These are phyloP conservation scores for Stagonosporopsis chrysanthemi DNA, from an alignment of 2,329 filamentous ascomycete genomes.

Conservation along the genomic window DNA sequence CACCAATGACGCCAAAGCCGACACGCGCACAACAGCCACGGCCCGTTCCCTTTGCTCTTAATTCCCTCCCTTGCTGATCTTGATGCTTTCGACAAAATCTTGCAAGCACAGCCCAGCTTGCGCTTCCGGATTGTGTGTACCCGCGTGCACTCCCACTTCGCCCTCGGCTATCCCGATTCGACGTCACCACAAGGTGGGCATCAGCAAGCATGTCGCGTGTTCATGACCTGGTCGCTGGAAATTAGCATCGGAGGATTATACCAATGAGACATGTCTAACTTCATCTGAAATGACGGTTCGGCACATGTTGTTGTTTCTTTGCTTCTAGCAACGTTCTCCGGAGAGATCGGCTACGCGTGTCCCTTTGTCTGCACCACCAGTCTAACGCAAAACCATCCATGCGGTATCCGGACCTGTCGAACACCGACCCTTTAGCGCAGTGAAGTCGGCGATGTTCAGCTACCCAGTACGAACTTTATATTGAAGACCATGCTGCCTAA, in stretches of 20 bases:
- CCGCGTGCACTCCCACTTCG: not conserved
- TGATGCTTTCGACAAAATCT: not conserved
- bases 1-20: slow-evolving; percentile 7
- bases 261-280: slow-evolving; percentile 6
- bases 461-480: not conserved
- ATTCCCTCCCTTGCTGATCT: not conserved
- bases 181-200: slow-evolving; percentile 9
- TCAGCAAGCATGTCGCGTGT: not conserved
- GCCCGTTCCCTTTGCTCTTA: not conserved
- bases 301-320: slow-evolving; percentile 4
- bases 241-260: not conserved
- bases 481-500: not conserved
- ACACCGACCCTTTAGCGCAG: slow-evolving; percentile 12
- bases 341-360: not conserved
- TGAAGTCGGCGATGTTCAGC: slow-evolving; percentile 12
- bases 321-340: slow-evolving; percentile 6
- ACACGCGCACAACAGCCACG: slow-evolving; percentile 2
- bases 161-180: slow-evolving; percentile 6
- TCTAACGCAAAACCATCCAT: not conserved
- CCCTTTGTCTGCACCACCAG: slow-evolving; percentile 11
- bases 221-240: slow-evolving; percentile 9
- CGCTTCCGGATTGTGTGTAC: not conserved
- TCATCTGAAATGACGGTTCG: not conserved
- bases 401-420: not conserved
- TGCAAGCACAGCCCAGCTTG: no score